A percentile compares a stretch with the other conserved stretches of the same genome.
These are phyloP conservation scores for Mortierella antarctica DNA, from an alignment of 192 early-diverging fungal species.

Conservation along the genomic window DNA sequence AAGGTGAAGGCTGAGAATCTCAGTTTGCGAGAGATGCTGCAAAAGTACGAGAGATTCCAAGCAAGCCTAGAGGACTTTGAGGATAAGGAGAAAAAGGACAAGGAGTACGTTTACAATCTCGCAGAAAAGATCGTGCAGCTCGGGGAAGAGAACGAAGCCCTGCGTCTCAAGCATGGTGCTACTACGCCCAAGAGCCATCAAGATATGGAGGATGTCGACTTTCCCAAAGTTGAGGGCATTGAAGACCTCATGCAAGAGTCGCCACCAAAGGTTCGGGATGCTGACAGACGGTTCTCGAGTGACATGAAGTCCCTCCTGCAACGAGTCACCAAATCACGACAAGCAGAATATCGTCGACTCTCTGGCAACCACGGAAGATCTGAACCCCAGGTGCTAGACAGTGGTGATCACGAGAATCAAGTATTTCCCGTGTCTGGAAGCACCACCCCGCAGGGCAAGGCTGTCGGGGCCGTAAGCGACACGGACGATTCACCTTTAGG, in stretches of 20 bases:
- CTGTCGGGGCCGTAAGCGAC: neutral
- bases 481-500: conserved; percentile 9
- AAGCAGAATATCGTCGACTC: conserved; percentile 44
- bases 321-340: conserved; percentile 30
- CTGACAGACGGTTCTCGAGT: conserved; percentile 41
- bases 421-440: neutral
- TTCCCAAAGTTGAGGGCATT: conserved; percentile 34
- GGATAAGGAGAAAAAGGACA: conserved; percentile 41
- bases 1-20: conserved; percentile 49
- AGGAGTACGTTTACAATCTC: conserved; percentile 36
- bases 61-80: conserved; percentile 34
- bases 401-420: neutral
- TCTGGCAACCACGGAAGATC: conserved; percentile 33
- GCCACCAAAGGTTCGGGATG: conserved; percentile 38
- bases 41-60: conserved; percentile 44
- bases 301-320: conserved; percentile 50
- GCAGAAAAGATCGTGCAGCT: conserved; percentile 26
- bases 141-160: conserved; percentile 27
- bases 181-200: conserved; percentile 16
- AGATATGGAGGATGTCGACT: conserved; percentile 34
- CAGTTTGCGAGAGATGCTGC: conserved; percentile 39
- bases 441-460: conserved; percentile 15
- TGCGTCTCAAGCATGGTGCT: conserved; percentile 22
- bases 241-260: conserved; percentile 50
- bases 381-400: conserved; percentile 8